Evolutionary conservation across 495 filamentous ascomycete species (phyloP), one percentile per base, ranked within the genome.

Genomic region (Astrothelium subdiscretum): DNA sequence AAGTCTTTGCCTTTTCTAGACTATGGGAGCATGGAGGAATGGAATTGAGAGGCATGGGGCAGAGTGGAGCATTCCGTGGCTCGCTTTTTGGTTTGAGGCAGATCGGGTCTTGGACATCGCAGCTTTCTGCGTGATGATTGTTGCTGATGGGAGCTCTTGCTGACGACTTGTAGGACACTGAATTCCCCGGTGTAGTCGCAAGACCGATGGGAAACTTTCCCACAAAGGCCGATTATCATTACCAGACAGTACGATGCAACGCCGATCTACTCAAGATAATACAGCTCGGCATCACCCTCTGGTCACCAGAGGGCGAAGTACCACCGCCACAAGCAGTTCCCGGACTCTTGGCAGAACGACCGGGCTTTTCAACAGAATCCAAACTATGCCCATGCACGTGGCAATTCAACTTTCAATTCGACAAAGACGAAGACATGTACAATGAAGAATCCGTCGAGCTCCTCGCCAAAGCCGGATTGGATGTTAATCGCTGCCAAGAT

Each of bases 371-470:
- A 73, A 40, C 22, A 64, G n/a, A 80, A 24, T 60, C 78, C 62
- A 80, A 77, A 61, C 78, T 87, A 57, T 75, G 82, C 6, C 91
- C 91, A 11, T 92, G 86, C 68, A 95, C 94, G 22, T 98, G 94
- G 94, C 91, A 95, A 66, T 98, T 98, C 80, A 97, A 98, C 77
- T 98, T 98, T 76, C 89, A 92, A 68, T 98, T 97, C 71, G 91
- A 90, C 3, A 79, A 96, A 11, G 85, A 92, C 65, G 84, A 90
- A 3, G 94, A 98, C 75, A 98, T 98, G 94, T 97, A 92, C 75
- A 89, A 90, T 42, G 85, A 95, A 69, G 86, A 89, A 32, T 97
- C 92, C 29, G 96, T 96, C 65, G 85, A 92, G 60, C 87, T 95
- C 67, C 79, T 97, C 1, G 84, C 85, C 57, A 87, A 89, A 61